A percentile compares a stretch with the other conserved stretches of the same genome.
Evolutionary conservation across 257 asterid genomes (phyloP).

Genomic region (Asclepias syriaca): DNA sequence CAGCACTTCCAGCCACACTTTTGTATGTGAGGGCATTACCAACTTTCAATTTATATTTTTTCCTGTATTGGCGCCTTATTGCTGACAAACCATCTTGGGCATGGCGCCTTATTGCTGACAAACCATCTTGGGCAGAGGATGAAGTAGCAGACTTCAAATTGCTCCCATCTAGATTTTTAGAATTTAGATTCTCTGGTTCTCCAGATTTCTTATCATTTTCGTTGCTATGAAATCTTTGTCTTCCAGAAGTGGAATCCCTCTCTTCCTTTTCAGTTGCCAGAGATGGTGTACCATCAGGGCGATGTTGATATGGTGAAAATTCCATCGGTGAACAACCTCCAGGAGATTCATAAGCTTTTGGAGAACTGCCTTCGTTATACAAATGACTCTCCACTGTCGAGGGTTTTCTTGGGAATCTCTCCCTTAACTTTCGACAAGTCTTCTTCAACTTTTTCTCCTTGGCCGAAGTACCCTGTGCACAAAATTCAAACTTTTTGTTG

Average conservation of each 20-base stretch:
- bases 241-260: conserved; percentile 20
- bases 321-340: conserved; percentile 85
- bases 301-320: conserved; percentile 68
- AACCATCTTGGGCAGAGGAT: conserved; percentile 48
- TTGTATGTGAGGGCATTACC: conserved; percentile 32
- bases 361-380: conserved; percentile 30
- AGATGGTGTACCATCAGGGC: conserved; percentile 27
- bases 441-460: conserved; percentile 46
- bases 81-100: conserved; percentile 61
- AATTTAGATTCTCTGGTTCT: conserved; percentile 22
- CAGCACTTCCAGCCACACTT: conserved; percentile 25
- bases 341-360: conserved; percentile 42
- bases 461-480: conserved; percentile 31
- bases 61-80: conserved; percentile 60
- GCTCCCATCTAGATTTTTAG: conserved; percentile 24
- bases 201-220: conserved; percentile 16
- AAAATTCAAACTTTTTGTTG: conserved; percentile 28
- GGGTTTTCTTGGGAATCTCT: conserved; percentile 32
- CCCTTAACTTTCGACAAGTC: conserved; percentile 44
- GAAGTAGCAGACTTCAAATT: conserved; percentile 27
- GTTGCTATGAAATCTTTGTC: conserved; percentile 9
- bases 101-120: conserved; percentile 53
- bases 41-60: conserved; percentile 67
- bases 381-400: conserved; percentile 28
- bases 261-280: conserved; percentile 24